Conservation (phyloP, 2,329 filamentous ascomycete genomes). For the Ilyonectria destructans region DNA sequence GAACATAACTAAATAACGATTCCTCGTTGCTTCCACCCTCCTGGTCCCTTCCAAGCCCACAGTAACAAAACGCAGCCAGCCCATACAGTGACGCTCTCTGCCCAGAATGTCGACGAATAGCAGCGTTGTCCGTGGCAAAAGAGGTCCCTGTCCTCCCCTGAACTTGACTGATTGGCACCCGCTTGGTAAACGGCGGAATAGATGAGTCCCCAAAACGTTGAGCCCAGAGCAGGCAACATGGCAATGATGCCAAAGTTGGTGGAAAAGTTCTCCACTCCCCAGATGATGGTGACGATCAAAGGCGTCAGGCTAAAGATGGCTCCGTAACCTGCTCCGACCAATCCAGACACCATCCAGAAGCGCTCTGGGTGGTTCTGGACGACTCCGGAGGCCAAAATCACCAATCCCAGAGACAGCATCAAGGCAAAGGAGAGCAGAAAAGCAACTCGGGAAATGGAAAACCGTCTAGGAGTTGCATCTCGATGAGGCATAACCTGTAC, state of each 20-base stretch:
- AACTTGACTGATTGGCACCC: slow-evolving; percentile 66
- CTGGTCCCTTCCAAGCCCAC: slow-evolving; percentile 85
- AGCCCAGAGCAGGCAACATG: slow-evolving; percentile 90
- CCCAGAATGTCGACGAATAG: slow-evolving; percentile 89
- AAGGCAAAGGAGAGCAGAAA: slow-evolving; percentile 85
- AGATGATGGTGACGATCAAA: slow-evolving; percentile 96
- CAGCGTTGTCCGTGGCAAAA: slow-evolving; percentile 88
- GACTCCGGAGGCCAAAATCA: slow-evolving; percentile 82
- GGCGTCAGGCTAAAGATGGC: slow-evolving; percentile 92
- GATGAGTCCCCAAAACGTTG: slow-evolving; percentile 91
- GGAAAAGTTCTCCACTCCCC: slow-evolving; percentile 98
- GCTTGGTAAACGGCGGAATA: slow-evolving; percentile 87
- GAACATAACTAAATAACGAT: slow-evolving; percentile 70
- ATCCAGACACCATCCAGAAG: slow-evolving; percentile 88
- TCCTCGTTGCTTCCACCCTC: slow-evolving; percentile 83
- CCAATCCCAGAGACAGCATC: slow-evolving; percentile 82
- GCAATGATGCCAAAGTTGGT: slow-evolving; percentile 98
- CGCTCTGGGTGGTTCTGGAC: slow-evolving; percentile 82
- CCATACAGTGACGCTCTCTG: slow-evolving; percentile 86
- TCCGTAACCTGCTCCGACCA: slow-evolving; percentile 93
- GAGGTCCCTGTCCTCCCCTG: slow-evolving; percentile 59
- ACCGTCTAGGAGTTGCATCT: slow-evolving; percentile 54
- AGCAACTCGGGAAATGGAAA: slow-evolving; percentile 82
- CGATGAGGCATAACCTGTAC: slow-evolving; percentile 60
- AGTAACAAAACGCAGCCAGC: slow-evolving; percentile 80